Conservation (phyloP, 75 land plant species). For the Selaginella tamariscina region DNA sequence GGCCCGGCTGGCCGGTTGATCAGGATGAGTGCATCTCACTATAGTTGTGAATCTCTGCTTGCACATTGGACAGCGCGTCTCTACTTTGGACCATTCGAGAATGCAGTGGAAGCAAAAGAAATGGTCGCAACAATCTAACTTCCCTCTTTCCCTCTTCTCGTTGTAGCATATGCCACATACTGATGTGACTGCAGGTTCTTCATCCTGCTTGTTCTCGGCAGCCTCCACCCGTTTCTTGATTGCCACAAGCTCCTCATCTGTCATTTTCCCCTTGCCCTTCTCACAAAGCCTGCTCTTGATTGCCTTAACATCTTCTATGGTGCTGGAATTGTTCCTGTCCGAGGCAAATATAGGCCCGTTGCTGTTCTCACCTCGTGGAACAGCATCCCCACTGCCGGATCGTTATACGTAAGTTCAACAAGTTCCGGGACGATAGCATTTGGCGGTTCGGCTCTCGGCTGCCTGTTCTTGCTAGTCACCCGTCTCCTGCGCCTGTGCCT, state of each 20-base stretch:
- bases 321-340: no score
- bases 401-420: no score
- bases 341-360: no score
- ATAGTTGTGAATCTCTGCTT: constrained; percentile 81
- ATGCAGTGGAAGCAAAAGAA: constrained; percentile 89
- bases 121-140: constrained; percentile 73
- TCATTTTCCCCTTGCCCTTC: background rate
- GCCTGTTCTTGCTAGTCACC: background rate
- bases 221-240: constrained; percentile 7
- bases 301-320: no score
- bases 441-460: background rate
- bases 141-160: constrained; percentile 67
- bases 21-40: constrained; percentile 21
- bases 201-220: constrained; percentile 14
- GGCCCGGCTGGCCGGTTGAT: constrained; percentile 30
- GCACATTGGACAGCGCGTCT: constrained; percentile 94
- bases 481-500: no score
- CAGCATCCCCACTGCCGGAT: no score
- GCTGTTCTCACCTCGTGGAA: no score
- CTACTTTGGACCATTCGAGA: constrained; percentile 97
- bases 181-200: constrained; percentile 26
- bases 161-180: constrained; percentile 90
- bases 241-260: background rate
- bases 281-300: background rate
- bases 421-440: no score